Evolutionary conservation across 2,329 filamentous ascomycete species (phyloP).

Genomic region (Aspergillus alliaceus): DNA sequence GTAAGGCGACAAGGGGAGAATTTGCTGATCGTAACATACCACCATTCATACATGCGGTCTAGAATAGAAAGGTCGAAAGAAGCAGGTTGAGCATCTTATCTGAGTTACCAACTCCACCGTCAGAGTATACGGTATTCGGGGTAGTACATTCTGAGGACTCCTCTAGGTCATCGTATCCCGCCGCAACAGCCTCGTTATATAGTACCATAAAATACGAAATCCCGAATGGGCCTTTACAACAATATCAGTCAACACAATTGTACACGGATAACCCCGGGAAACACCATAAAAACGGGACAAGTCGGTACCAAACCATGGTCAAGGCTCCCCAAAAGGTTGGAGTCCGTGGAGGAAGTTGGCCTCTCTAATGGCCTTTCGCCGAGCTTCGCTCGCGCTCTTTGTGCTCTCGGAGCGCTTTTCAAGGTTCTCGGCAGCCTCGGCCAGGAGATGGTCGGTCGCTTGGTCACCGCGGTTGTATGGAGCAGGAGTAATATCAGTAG

Average conservation of each 20-base stretch:
- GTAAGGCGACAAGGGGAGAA: too few species aligned
- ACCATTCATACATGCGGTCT: too few species aligned
- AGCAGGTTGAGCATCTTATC: too few species aligned
- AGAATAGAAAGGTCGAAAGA: too few species aligned
- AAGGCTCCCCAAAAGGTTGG: conserved; percentile 25
- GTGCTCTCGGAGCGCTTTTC: conserved; percentile 43
- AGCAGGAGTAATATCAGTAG: conserved; percentile 45
- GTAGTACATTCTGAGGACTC: too few species aligned
- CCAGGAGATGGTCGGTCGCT: conserved; percentile 23
- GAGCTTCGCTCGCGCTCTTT: conserved; percentile 45
- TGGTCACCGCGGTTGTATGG: conserved; percentile 29
- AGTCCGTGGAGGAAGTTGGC: conserved; percentile 50
- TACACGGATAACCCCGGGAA: conserved; percentile 9
- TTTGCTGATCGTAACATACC: too few species aligned
- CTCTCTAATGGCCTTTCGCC: conserved; percentile 48
- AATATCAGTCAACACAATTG: conserved; percentile 13
- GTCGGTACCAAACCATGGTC: not conserved
- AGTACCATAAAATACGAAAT: conserved; percentile 33
- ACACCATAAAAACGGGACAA: conserved; percentile 5
- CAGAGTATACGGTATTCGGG: too few species aligned
- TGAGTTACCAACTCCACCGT: too few species aligned
- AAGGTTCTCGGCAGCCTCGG: conserved; percentile 36
- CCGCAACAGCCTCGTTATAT: too few species aligned
- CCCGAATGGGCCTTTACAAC: conserved; percentile 2
- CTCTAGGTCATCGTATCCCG: too few species aligned